Base-by-base conservation (phyloP, 805 yeast genomes). In the Dipodascus geniculatus region DNA sequence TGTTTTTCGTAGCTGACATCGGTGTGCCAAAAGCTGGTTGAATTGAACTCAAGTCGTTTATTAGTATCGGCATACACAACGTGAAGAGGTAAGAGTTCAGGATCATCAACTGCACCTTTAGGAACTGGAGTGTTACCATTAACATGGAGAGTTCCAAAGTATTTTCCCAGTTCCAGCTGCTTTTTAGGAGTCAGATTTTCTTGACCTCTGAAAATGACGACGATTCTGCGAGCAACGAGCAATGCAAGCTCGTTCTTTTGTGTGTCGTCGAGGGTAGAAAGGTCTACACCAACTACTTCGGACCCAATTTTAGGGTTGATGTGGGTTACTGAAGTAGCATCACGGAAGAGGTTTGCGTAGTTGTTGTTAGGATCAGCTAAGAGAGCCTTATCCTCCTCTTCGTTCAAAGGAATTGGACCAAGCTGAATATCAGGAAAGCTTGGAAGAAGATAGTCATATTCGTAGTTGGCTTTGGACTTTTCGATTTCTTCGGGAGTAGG, bases 1-100 rank as follows among this genome's bases (percentile, higher is more conserved):
- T 82, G 86, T 51, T 74, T 73, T 65, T 84, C 90, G 65, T 82
- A 84, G 17, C 86, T 77, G 31, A 82, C 83, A 65, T 85, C 91
- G 6, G 85, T 75, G 66, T 85, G 91, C 85, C 86, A 85, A 48
- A 55, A 22, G 9, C 8, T 16, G 19, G 23, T 22, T 3, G 31
- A 9, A 47, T 9, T 9, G 31, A 11, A 23, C 23, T 22, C 4
- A 22, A 17, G 19, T 9, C n/a, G 19, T 11, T n/a, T 14, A 22
- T 20, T 22, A 3, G n/a, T 23, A 22, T 47, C 49, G 9, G 31
- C 8, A 4, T 22, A 22, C 54, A 60, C 62, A 55, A 66, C 68
- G 47, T 72, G 73, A 47, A 66, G 33, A 28, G 33, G 33, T 28
- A 28, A 69, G 76, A 76, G 72, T 51, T 74, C 69, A 9, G 71